phyloP scores from a whole-genome alignment of 2,329 filamentous ascomycete species.

The Fusarium euwallaceae region DNA sequence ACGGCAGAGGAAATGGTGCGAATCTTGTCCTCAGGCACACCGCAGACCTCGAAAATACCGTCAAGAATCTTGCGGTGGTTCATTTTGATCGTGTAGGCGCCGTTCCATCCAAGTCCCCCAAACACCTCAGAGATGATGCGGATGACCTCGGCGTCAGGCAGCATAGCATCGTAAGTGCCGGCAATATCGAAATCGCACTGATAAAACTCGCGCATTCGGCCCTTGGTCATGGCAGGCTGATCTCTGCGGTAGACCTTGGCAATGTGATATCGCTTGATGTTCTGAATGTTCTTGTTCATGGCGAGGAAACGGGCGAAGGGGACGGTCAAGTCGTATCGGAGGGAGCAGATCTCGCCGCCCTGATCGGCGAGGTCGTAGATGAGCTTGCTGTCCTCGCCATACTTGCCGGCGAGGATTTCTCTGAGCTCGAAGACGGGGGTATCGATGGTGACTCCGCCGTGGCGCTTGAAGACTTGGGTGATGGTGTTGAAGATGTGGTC shows the following conservation, averaged over 20 bases:
- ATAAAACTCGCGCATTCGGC: slow-evolving; percentile 95
- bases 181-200: slow-evolving; percentile 98
- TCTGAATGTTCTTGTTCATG: slow-evolving; percentile 86
- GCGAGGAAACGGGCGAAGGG: slow-evolving; percentile 93
- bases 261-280: slow-evolving; percentile 95
- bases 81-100: slow-evolving; percentile 87
- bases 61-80: slow-evolving; percentile 97
- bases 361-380: slow-evolving; percentile 92
- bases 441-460: slow-evolving; percentile 84
- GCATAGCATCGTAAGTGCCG: slow-evolving; percentile 88
- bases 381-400: slow-evolving; percentile 92
- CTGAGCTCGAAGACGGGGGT: slow-evolving; percentile 88
- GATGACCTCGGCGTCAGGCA: slow-evolving; percentile 91
- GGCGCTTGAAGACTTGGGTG: slow-evolving; percentile 83
- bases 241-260: slow-evolving; percentile 79
- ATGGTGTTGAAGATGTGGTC: slow-evolving; percentile 85
- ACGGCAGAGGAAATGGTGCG: slow-evolving; percentile 92
- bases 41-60: slow-evolving; percentile 90
- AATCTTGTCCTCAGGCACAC: slow-evolving; percentile 88
- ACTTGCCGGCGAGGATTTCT: slow-evolving; percentile 89
- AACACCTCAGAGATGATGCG: slow-evolving; percentile 89
- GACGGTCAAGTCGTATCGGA: slow-evolving; percentile 90
- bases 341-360: slow-evolving; percentile 79
- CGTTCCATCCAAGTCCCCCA: slow-evolving; percentile 80
- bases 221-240: slow-evolving; percentile 80